Percentiles rank a stretch among this genome's conserved stretches.
Evolutionary conservation across 2,329 filamentous ascomycete genomes (phyloP).

Genomic region (Trichophyton rubrum): DNA sequence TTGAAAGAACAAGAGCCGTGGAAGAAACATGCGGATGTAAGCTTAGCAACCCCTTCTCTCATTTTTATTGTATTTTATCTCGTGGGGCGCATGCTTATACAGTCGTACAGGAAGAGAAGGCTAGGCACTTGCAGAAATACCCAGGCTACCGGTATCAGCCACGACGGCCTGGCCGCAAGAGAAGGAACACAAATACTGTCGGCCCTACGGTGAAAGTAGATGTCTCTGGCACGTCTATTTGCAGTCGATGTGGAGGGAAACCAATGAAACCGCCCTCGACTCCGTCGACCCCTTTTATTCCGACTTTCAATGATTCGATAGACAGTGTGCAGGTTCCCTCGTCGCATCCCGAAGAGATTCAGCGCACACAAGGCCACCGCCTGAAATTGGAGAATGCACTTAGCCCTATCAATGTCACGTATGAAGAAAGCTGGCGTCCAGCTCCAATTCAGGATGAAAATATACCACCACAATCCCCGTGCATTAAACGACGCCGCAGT

Average conservation of each 20-base stretch:
- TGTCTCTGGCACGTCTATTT: slow-evolving; percentile 26
- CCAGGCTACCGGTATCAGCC: slow-evolving; percentile 93
- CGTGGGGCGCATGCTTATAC: not conserved
- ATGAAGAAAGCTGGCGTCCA: slow-evolving; percentile 16
- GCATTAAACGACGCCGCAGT: slow-evolving; percentile 52
- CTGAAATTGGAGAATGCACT: slow-evolving; percentile 15
- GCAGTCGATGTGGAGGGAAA: slow-evolving; percentile 33
- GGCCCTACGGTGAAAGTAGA: slow-evolving; percentile 27
- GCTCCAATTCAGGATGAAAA: slow-evolving; percentile 21
- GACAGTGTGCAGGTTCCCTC: slow-evolving; percentile 18
- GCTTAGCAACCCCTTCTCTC: slow-evolving; percentile 7
- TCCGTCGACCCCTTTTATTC: slow-evolving; percentile 30
- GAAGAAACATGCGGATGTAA: slow-evolving; percentile 75
- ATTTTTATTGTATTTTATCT: not conserved
- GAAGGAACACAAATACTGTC: slow-evolving; percentile 25
- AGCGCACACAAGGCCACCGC: slow-evolving; percentile 17
- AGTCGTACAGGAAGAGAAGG: slow-evolving; percentile 61
- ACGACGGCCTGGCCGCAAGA: slow-evolving; percentile 51
- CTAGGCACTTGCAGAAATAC: slow-evolving; percentile 75
- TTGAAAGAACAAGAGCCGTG: slow-evolving; percentile 68
- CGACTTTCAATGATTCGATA: slow-evolving; percentile 15
- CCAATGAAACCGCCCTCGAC: slow-evolving; percentile 36
- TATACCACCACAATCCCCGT: slow-evolving; percentile 36
- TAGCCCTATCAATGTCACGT: slow-evolving; percentile 19
- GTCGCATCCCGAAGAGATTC: slow-evolving; percentile 17